A percentile compares a stretch with the other conserved stretches of the same genome.
phyloP scores from a whole-genome alignment of 2,329 filamentous ascomycete genomes.

The Pseudogymnoascus sp. region DNA sequence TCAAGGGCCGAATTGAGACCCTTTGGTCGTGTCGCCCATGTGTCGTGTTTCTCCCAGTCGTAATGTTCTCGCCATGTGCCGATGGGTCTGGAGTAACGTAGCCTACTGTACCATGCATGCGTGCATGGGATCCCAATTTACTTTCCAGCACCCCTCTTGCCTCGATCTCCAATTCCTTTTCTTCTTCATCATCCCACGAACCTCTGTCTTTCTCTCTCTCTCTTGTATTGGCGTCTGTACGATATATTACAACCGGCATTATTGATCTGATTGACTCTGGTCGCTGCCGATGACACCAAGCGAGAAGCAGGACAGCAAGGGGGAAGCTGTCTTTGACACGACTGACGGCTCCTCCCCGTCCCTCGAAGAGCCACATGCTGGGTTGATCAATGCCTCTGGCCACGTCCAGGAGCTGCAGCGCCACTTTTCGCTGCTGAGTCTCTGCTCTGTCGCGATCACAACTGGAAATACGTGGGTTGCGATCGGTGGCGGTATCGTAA shows the following conservation, averaged over 20 bases:
- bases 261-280: neutral
- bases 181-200: neutral
- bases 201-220: neutral
- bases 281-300: neutral
- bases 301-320: neutral
- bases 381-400: constrained; percentile 33
- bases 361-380: neutral
- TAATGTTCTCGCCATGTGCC: neutral
- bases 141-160: neutral
- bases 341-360: neutral
- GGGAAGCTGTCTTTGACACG: neutral
- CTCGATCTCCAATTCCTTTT: neutral
- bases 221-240: neutral
- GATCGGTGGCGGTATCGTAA: constrained; percentile 40
- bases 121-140: neutral
- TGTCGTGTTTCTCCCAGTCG: neutral
- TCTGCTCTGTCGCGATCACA: constrained; percentile 17
- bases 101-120: neutral
- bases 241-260: neutral
- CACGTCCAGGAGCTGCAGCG: constrained; percentile 36
- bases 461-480: constrained; percentile 40
- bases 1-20: neutral
- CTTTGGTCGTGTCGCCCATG: neutral
- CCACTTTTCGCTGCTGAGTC: constrained; percentile 35
- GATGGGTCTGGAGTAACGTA: neutral